Base-by-base conservation (phyloP, 768 basidiomycete species). In the Saitozyma sp. region DNA sequence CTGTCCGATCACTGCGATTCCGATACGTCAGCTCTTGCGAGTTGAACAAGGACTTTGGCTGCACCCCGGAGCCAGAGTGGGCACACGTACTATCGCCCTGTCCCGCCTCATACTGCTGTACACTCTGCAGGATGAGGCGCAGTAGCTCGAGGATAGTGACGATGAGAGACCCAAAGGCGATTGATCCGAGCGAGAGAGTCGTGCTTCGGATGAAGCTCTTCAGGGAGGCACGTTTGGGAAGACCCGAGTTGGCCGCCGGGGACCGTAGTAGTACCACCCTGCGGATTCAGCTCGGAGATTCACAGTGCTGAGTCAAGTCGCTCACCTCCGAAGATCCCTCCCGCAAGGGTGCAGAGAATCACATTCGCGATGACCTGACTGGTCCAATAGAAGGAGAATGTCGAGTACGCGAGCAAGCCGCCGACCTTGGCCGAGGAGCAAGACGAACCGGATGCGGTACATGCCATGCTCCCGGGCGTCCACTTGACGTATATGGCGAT, bases 331-430 rank as follows among this genome's bases (percentile, higher is more conserved):
- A 85, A 89, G 4, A 87, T 85, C 37, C 91, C 90, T 42, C 90
- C 90, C 8, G 89, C 89, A 39, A 92, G 84, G 3, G 89, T 91
- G 40, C 89, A 85, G 20, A 92, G 82, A 0, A 89, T 84, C 46
- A 92, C 86, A 67, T 91, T 91, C 40, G 85, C 86, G 54, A 90
- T 85, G 49, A 91, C 89, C 79, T 90, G 89, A 0, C 88, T 89
- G 16, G 86, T 88, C 91, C 90, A 92, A 53, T 91, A 82, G 81
- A 87, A 92, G n/a, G 88, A 87, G 77, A 92, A 91, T 0, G 87
- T 86, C 63, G 86, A 85, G 70, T 85, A 92, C 78, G 91, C 86
- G 58, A 91, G 83, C 11, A 92, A 81, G 3, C 91, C 90, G 0
- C 89, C 84, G 50, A 92, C 90, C 74, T 86, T 91, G 13, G 84